These are phyloP conservation scores for Stereocaulon alpinum DNA, from an alignment of 495 filamentous ascomycete genomes.

Conservation along the genomic window DNA sequence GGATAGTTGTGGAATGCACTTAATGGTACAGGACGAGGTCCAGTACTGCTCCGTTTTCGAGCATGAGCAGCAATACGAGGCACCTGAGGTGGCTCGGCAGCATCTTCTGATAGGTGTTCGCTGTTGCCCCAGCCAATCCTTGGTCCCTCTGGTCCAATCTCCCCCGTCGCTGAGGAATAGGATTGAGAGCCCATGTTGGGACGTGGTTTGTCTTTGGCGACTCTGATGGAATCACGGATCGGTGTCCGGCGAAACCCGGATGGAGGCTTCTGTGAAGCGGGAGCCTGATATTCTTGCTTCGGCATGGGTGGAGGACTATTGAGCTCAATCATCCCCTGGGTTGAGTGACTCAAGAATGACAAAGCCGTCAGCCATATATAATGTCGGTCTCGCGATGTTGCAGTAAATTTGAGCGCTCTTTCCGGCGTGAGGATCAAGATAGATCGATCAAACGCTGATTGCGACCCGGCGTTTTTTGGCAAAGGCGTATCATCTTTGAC, in stretches of 20 bases:
- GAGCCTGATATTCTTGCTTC: slow-evolving; percentile 35
- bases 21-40: slow-evolving; percentile 41
- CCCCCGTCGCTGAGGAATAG: slow-evolving; percentile 22
- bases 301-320: slow-evolving; percentile 46
- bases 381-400: slow-evolving; percentile 70
- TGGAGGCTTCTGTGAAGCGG: slow-evolving; percentile 26
- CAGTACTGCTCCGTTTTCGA: slow-evolving; percentile 78
- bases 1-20: slow-evolving; percentile 25
- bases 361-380: slow-evolving; percentile 91
- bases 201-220: slow-evolving; percentile 70
- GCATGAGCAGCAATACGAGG: slow-evolving; percentile 52
- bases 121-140: slow-evolving; percentile 20
- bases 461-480: slow-evolving; percentile 53
- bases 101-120: slow-evolving; percentile 26
- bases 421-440: slow-evolving; percentile 92
- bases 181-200: slow-evolving; percentile 27
- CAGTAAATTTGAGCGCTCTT: slow-evolving; percentile 91
- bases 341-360: slow-evolving; percentile 84
- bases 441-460: slow-evolving; percentile 72
- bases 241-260: slow-evolving; percentile 47
- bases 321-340: slow-evolving; percentile 60
- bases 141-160: slow-evolving; percentile 18
- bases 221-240: slow-evolving; percentile 81
- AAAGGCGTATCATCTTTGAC: slow-evolving; percentile 89
- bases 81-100: slow-evolving; percentile 71